Percentiles rank a stretch among this genome's conserved stretches.
Evolutionary conservation across 2,329 filamentous ascomycete genomes (phyloP).

Genomic region (Scedosporium aurantiacum): DNA sequence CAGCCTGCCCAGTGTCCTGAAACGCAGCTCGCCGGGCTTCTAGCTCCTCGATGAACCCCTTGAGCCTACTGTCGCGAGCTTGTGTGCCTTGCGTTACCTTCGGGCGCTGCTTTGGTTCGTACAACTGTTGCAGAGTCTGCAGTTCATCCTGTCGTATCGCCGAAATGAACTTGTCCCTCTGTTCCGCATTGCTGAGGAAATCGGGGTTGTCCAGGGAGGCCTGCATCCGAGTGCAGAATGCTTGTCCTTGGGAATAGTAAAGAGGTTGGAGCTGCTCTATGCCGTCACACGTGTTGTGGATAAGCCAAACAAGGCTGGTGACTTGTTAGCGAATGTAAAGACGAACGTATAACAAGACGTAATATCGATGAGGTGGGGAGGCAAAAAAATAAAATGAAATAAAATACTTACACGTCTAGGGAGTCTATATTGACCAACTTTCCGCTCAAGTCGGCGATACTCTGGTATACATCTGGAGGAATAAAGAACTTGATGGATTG

Average conservation of each 20-base stretch:
- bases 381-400: too few species aligned
- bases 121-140: conserved; percentile 47
- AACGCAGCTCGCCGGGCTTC: conserved; percentile 17
- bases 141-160: conserved; percentile 35
- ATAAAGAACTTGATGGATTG: conserved; percentile 46
- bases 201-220: conserved; percentile 30
- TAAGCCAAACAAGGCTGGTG: conserved; percentile 40
- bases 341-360: conserved; percentile 4
- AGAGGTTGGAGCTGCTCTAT: conserved; percentile 50
- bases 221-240: conserved; percentile 47
- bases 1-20: conserved; percentile 27
- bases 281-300: conserved; percentile 49
- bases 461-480: conserved; percentile 50
- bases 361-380: too few species aligned
- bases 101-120: conserved; percentile 24
- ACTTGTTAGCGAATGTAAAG: conserved; percentile 12
- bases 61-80: conserved; percentile 11
- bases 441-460: conserved; percentile 36
- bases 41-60: conserved; percentile 21
- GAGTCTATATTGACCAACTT: too few species aligned
- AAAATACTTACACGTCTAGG: too few species aligned
- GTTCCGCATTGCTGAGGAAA: conserved; percentile 22
- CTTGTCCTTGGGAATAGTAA: conserved; percentile 46
- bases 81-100: not conserved
- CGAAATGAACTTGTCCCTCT: conserved; percentile 21